Base-by-base conservation (phyloP, 106 monocot genomes). In the Acanthochlamys bracteata region DNA sequence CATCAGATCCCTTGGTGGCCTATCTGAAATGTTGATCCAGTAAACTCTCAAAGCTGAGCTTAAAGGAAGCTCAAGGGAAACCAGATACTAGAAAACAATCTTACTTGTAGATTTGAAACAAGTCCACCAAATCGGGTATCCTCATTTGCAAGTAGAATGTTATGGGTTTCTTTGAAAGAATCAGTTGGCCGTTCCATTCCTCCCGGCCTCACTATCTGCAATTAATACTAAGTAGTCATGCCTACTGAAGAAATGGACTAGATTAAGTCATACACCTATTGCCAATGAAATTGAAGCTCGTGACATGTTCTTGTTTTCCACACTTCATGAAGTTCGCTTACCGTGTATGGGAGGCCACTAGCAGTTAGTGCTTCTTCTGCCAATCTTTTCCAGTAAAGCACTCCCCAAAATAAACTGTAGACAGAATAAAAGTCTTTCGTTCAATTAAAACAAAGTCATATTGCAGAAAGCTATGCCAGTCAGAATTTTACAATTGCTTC, bases 121-220 rank as follows among this genome's bases (percentile, higher is more conserved):
- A 65, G 86, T 15, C 95, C 95, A 55, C 95, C 90, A 70, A 90
- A 90, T 46, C 72, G 84, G 16, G 78, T 87, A 73, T 95, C 90
- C 73, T 90, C 90, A 39, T 80, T 65, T 60, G 95, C 90, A 73
- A 95, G 84, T 20, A 90, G 71, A 66, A 84, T 42, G 56, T 95
- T 95, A 75, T 95, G 90, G 10, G 95, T 95, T 82, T 95, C 95
- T 75, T 95, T 95, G 77, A 65, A 95, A 69, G 95, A 67, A 73
- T 95, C 95, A 64, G 95, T 95, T 23, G 95, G 95, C 40, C 95
- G 74, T 62, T 95, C 95, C 95, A 95, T 95, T 19, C 95, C 95
- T 40, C 95, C 95, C 46, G 95, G 95, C 57, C 95, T 86, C 25
- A 94, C 90, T 63, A 95, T 90, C 94, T 95, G 84, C 7, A 13